phyloP scores from a whole-genome alignment of 129 eudicot genomes.

The Tagetes patula region DNA sequence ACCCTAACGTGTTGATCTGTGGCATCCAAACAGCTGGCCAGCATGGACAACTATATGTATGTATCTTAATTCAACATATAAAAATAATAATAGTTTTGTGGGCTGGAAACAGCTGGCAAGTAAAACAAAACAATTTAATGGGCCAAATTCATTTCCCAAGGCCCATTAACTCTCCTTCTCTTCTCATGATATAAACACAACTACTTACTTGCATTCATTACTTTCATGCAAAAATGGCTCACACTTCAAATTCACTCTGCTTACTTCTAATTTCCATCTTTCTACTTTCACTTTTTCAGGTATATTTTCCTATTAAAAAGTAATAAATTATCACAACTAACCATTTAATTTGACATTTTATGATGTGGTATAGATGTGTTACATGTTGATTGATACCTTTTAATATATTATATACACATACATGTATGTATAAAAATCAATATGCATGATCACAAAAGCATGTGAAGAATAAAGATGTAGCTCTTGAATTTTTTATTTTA shows the following conservation, averaged over 20 bases:
- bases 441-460: not conserved
- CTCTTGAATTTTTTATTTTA: not conserved
- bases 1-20: not conserved
- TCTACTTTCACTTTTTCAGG: constrained; percentile 46
- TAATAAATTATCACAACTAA: not conserved
- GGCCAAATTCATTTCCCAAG: constrained; percentile 22
- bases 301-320: constrained; percentile 5
- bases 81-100: not conserved
- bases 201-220: not conserved
- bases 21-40: constrained; percentile 24
- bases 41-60: not conserved
- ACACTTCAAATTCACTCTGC: constrained; percentile 24
- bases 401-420: no score
- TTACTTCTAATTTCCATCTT: constrained; percentile 32
- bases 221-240: constrained; percentile 40
- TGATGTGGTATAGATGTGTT: not conserved
- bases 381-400: not conserved
- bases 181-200: not conserved
- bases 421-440: no score
- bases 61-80: not conserved
- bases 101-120: constrained; percentile 31
- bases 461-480: not conserved
- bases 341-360: not conserved
- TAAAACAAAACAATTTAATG: constrained; percentile 7
- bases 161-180: constrained; percentile 18